Base-by-base conservation (phyloP, 2,329 filamentous ascomycete species). In the Xylariaceae sp. region DNA sequence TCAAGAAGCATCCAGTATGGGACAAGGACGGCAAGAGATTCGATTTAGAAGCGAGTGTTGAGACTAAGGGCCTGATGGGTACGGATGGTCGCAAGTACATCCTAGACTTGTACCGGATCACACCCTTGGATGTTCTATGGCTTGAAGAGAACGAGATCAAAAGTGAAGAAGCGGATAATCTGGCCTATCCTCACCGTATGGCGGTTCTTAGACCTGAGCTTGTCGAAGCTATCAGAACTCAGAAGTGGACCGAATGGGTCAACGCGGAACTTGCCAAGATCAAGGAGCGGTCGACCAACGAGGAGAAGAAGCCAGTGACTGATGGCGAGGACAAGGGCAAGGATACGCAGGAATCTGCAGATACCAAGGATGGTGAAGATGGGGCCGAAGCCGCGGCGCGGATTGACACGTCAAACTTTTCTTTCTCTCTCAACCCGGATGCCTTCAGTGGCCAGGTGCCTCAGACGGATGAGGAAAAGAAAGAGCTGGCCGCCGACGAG, bases 21-120 rank as follows among this genome's bases (percentile, higher is more conserved):
- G 92, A 98, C 61, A 96, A 96, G 70, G 86, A 94, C 49, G 78
- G 80, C 46, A 83, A 88, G 61, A 78, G 83, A 41, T 88, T 94
- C 51, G 87, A 95, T 42, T 71, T 98, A 3, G 90, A 96, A 60
- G 87, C 85, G 25, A 96, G 89, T 51, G 89, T 98, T 11, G 92
- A 98, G 63, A 98, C 92, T 33, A 98, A 98, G 68, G 92, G 92
- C 33, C 69, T 98, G n/a, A 70, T 98, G 49, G 92, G 92, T 30
- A 98, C 92, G 1, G 92, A 98, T 54, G 92, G 89, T 23, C 78
- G 92, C 50, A 95, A 94, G 58, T 98, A 98, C 55, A 86, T 95
- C n/a, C 75, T 98, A 32, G 92, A 98, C 52, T 67, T 98, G 33
- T 98, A 98, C 67, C 80, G 92, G 37, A 82, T 96, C 44, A 94